phyloP scores from a whole-genome alignment of 139 green algal species.

The Yamagishiella unicocca region DNA sequence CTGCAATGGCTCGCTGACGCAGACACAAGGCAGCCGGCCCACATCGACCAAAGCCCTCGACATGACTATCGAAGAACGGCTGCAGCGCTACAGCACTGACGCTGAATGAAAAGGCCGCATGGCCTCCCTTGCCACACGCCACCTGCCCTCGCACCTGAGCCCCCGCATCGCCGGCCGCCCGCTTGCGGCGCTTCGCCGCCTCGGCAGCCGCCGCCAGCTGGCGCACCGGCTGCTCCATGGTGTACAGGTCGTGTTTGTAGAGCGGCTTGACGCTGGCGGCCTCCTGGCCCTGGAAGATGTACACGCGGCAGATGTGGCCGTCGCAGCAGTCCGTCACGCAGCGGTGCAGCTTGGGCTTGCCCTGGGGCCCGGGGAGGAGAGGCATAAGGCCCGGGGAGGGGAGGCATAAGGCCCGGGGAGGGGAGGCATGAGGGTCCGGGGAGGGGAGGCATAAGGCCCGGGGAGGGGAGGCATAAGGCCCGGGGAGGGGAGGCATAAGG shows the following conservation, averaged over 20 bases:
- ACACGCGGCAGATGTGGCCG: slow-evolving; percentile 25
- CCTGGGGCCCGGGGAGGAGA: neutral
- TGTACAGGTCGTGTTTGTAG: slow-evolving; percentile 35
- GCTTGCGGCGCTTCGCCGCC: slow-evolving; percentile 32
- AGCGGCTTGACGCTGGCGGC: neutral
- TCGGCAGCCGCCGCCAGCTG: neutral
- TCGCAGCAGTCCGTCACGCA: slow-evolving; percentile 39
- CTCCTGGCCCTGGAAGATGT: slow-evolving; percentile 21
- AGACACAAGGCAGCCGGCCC: too few relatives aligned
- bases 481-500: too few relatives aligned
- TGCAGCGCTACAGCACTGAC: too few relatives aligned
- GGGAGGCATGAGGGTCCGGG: too few relatives aligned
- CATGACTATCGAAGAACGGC: too few relatives aligned
- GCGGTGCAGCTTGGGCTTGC: slow-evolving; percentile 46
- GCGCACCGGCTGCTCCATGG: neutral
- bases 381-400: too few relatives aligned
- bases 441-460: too few relatives aligned
- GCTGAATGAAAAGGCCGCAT: too few relatives aligned
- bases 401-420: too few relatives aligned
- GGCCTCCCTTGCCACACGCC: neutral
- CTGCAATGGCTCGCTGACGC: too few relatives aligned
- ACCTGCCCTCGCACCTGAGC: neutral
- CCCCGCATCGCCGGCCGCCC: neutral
- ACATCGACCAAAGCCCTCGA: too few relatives aligned
- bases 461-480: too few relatives aligned